Percentiles rank a stretch among this genome's conserved stretches.
Conservation (phyloP, 2,329 filamentous ascomycete genomes). For the Pyricularia sp. region DNA sequence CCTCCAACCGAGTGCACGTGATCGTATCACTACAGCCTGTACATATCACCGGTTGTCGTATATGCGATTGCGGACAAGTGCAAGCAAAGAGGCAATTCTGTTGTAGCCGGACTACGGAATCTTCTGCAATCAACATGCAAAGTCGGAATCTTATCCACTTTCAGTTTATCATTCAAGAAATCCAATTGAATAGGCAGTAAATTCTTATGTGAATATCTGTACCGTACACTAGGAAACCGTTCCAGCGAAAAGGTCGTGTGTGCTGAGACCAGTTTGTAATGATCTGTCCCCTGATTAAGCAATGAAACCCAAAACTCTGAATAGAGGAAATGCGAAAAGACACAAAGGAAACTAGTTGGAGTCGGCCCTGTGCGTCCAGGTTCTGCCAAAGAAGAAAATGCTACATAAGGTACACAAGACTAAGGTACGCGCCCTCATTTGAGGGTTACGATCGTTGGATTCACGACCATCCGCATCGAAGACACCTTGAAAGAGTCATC, state of each 20-base stretch:
- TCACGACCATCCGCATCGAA: not conserved
- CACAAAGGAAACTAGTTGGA: not conserved
- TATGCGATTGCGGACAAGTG: not conserved
- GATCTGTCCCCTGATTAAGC: not conserved
- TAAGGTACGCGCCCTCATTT: not conserved
- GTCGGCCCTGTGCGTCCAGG: not conserved
- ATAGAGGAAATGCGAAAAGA: not conserved
- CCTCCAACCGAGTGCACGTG: not conserved
- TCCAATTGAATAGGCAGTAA: not conserved
- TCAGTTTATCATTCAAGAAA: not conserved
- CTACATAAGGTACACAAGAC: not conserved
- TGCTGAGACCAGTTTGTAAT: not conserved
- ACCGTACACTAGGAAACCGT: not conserved
- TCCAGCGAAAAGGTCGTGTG: not conserved
- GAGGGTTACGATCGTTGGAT: not conserved
- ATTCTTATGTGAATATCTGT: not conserved
- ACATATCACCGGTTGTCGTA: not conserved
- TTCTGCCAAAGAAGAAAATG: not conserved
- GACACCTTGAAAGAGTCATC: not conserved
- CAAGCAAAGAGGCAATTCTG: too few species aligned
- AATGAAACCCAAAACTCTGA: not conserved
- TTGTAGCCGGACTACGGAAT: too few species aligned
- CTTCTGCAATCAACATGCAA: not conserved
- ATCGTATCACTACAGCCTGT: not conserved
- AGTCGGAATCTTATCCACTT: not conserved